A percentile compares a stretch with the other conserved stretches of the same genome.
Conservation (phyloP, 179 eudicot genomes). For the Pouteria campechiana region DNA sequence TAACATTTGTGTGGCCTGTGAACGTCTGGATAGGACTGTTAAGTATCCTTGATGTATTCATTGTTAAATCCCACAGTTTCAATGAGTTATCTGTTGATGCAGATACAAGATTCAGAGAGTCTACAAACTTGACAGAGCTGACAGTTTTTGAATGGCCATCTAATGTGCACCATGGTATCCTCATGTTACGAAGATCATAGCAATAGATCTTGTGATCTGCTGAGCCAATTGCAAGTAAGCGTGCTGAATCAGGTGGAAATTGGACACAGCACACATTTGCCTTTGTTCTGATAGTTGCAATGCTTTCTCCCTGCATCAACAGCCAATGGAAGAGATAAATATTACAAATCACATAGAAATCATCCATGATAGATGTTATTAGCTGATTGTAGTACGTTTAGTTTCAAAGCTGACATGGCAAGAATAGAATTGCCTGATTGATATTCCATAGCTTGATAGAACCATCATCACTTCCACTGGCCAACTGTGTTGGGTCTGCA, state of each 20-base stretch:
- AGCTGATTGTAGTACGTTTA: slow-evolving; percentile 75
- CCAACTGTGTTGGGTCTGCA: slow-evolving; percentile 87
- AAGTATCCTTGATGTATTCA: slow-evolving; percentile 56
- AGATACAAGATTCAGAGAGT: slow-evolving; percentile 66
- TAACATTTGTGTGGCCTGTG: slow-evolving; percentile 79
- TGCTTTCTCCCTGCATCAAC: slow-evolving; percentile 74
- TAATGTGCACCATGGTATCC: slow-evolving; percentile 70
- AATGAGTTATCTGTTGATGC: slow-evolving; percentile 86
- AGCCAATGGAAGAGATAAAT: slow-evolving; percentile 42
- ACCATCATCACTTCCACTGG: slow-evolving; percentile 96
- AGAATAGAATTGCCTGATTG: slow-evolving; percentile 98
- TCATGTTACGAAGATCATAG: slow-evolving; percentile 77
- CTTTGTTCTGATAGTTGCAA: slow-evolving; percentile 80
- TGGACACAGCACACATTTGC: slow-evolving; percentile 97
- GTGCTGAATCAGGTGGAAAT: slow-evolving; percentile 66
- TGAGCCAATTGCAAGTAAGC: slow-evolving; percentile 85
- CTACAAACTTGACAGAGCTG: slow-evolving; percentile 93
- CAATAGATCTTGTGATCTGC: slow-evolving; percentile 88
- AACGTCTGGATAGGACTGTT: slow-evolving; percentile 79
- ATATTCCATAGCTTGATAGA: slow-evolving; percentile 98
- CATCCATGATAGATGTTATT: slow-evolving; percentile 22
- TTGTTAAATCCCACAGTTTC: slow-evolving; percentile 94
- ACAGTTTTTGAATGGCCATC: slow-evolving; percentile 88
- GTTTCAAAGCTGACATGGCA: slow-evolving; percentile 89
- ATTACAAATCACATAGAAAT: slow-evolving; percentile 24